Evolutionary conservation across 371 early-diverging fungal genomes (phyloP).

Genomic region (Mucor circinelloides): DNA sequence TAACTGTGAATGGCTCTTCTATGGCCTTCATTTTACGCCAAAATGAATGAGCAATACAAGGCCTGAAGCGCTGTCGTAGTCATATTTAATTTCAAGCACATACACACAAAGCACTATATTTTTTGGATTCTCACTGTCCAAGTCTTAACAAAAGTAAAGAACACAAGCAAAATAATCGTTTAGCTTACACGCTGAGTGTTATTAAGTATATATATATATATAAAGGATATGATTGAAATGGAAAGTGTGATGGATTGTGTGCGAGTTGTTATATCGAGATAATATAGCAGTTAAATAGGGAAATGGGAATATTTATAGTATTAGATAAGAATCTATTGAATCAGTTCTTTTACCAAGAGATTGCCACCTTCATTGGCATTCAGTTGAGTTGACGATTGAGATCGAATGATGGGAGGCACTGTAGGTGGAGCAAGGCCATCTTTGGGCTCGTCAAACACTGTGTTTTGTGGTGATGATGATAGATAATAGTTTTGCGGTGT

Average conservation of each 20-base stretch:
- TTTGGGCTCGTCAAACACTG: background rate
- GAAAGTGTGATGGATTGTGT: background rate
- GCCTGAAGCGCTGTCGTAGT: too few species aligned
- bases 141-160: too few species aligned
- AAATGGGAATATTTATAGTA: slow-evolving; percentile 4
- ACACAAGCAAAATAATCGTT: background rate
- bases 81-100: too few species aligned
- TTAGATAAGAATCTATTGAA: background rate
- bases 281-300: background rate
- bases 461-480: slow-evolving; percentile 23
- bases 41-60: too few species aligned
- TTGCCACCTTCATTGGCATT: background rate
- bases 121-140: too few species aligned
- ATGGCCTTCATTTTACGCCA: too few species aligned
- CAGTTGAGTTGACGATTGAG: slow-evolving; percentile 21
- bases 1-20: too few species aligned
- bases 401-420: slow-evolving; percentile 19
- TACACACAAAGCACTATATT: too few species aligned
- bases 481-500: slow-evolving; percentile 3
- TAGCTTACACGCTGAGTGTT: background rate
- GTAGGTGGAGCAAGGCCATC: slow-evolving; percentile 3
- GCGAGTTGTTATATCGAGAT: background rate
- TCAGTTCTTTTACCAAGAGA: slow-evolving; percentile 3
- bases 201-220: background rate
- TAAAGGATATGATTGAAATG: background rate